Evolutionary conservation across 768 basidiomycete genomes (phyloP), one percentile per base, ranked within the genome.

Genomic region (Strobilomyces echinocephalus): DNA sequence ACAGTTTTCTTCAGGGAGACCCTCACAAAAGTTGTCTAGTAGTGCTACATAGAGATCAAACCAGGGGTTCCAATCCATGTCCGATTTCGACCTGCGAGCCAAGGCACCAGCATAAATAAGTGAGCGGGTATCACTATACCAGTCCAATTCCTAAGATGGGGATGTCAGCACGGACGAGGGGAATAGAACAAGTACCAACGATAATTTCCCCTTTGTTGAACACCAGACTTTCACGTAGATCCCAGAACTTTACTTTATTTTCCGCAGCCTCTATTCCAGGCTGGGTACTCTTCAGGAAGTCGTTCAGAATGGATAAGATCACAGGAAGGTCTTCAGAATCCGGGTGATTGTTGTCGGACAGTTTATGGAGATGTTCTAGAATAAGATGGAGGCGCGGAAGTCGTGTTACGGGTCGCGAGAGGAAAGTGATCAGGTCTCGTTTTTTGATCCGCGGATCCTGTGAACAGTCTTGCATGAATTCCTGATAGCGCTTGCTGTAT

Each of bases 181-280:
- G 14, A 14, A 1, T 1, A 33, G 30, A 56, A 50, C 14, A 20
- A n/a, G 21, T 4, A 71, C 84, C 55, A 63, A 91, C 91, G 35
- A 92, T 84, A 16, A 94, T 82, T 67, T 95, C 91, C 24, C 88
- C 91, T 57, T 79, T 83, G 62, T 83, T 82, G 62, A 83, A 90
- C 12, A 81, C 69, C 46, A 95, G 65, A 60, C 79, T 85, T 71
- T 95, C 90, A 58, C 82, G 83, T 3, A 95, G 72, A 49, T 75
- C 83, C 85, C 87, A 90, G 55, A 91, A 85, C 64, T 91, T 92
- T 59, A 94, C 92, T 66, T 92, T 92, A 57, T 82, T 79, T 65
- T 95, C 92, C 1, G 93, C 90, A n/a, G 85, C 88, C 55, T 84
- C 88, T 54, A 95, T 94, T 5, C 93, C 93, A 1, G 91, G 91